Conservation (phyloP, 148 eudicot genomes). For the Silene latifolia region DNA sequence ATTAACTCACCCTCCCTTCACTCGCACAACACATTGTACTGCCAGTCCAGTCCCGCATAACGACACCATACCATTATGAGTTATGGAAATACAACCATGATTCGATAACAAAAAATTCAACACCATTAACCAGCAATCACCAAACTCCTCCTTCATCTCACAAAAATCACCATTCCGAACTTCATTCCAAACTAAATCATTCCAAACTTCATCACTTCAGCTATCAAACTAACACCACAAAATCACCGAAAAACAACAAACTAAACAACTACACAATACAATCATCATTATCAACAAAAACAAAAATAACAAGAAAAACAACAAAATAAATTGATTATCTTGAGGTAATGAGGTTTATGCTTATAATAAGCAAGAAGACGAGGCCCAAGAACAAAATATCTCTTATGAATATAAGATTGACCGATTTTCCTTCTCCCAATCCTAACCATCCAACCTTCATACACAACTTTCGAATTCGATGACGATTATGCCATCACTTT, state of each 20-base stretch:
- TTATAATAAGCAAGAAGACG: conserved; percentile 90
- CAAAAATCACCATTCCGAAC: too few relatives aligned
- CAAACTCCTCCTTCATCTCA: too few relatives aligned
- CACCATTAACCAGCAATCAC: too few relatives aligned
- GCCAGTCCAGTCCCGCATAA: too few relatives aligned
- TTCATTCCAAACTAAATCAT: neutral
- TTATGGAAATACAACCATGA: too few relatives aligned
- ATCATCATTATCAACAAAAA: neutral
- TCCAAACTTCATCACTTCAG: neutral
- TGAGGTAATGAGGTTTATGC: conserved; percentile 94
- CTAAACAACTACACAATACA: neutral
- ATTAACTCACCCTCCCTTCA: too few relatives aligned
- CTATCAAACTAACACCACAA: neutral
- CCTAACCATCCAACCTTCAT: conserved; percentile 99
- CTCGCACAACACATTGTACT: too few relatives aligned
- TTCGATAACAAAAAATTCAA: too few relatives aligned
- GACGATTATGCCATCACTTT: conserved; percentile 18
- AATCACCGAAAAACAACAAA: neutral
- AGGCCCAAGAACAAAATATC: conserved; percentile 88
- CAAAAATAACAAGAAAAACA: neutral
- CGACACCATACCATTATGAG: too few relatives aligned
- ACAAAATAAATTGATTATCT: conserved; percentile 66
- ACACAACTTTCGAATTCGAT: conserved; percentile 63
- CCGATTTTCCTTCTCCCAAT: conserved; percentile 94
- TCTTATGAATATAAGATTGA: conserved; percentile 90